A percentile compares a stretch with the other conserved stretches of the same genome.
These are phyloP conservation scores for Pseudogymnoascus verrucosus DNA, from an alignment of 2,329 filamentous ascomycete species.

Conservation along the genomic window DNA sequence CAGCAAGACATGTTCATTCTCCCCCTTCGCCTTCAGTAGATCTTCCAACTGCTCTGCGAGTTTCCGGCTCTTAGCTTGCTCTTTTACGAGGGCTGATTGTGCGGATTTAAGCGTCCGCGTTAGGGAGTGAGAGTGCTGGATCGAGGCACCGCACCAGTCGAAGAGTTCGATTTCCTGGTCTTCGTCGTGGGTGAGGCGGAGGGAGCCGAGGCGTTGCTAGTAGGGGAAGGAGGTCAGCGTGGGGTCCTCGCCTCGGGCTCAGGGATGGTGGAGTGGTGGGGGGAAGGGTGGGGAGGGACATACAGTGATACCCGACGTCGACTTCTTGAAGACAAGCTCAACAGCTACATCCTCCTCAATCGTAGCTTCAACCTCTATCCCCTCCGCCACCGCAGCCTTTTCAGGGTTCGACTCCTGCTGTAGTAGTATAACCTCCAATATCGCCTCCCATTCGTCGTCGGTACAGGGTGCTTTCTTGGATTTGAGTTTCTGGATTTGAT, in stretches of 20 bases:
- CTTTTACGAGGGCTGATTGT: slow-evolving; percentile 35
- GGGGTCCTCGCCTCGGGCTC: neutral
- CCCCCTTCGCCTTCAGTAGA: slow-evolving; percentile 56
- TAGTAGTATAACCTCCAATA: slow-evolving; percentile 51
- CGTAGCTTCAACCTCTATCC: slow-evolving; percentile 53
- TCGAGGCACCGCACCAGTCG: slow-evolving; percentile 60
- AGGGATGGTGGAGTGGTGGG: slow-evolving; percentile 10
- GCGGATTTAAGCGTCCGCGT: slow-evolving; percentile 20
- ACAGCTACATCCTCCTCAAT: slow-evolving; percentile 44
- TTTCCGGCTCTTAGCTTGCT: slow-evolving; percentile 49
- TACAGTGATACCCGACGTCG: slow-evolving; percentile 62
- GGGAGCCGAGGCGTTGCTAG: slow-evolving; percentile 63
- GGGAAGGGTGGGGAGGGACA: slow-evolving; percentile 19
- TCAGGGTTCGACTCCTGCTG: slow-evolving; percentile 33
- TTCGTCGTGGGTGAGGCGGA: slow-evolving; percentile 46
- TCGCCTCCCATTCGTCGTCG: slow-evolving; percentile 57
- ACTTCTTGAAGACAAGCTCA: slow-evolving; percentile 57
- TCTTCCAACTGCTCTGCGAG: slow-evolving; percentile 58
- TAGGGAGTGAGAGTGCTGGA: slow-evolving; percentile 28
- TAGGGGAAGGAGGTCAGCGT: slow-evolving; percentile 17
- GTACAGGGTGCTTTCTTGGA: slow-evolving; percentile 46
- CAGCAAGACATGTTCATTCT: slow-evolving; percentile 58
- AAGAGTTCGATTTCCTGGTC: slow-evolving; percentile 56
- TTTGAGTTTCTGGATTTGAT: slow-evolving; percentile 44
- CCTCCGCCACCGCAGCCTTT: slow-evolving; percentile 47